Percentiles rank a stretch among this genome's conserved stretches.
These are phyloP conservation scores for Fusarium nygamai DNA, from an alignment of 2,329 filamentous ascomycete species.

Conservation along the genomic window DNA sequence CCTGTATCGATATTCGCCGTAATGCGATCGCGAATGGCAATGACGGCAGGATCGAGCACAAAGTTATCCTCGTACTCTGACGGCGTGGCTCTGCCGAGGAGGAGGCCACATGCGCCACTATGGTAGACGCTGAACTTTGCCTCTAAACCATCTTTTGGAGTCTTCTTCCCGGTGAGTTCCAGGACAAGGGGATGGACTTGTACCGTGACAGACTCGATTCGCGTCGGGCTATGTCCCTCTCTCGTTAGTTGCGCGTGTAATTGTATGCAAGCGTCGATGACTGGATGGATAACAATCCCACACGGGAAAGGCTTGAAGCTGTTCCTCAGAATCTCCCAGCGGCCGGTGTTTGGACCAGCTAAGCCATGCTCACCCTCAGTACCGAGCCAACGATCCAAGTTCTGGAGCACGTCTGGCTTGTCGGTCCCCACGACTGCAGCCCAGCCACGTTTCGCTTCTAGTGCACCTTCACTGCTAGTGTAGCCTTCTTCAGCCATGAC, in stretches of 20 bases:
- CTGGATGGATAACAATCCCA: not conserved
- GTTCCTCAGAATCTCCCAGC: not conserved
- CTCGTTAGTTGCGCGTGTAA: not conserved
- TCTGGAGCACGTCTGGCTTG: not conserved
- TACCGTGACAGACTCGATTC: not conserved
- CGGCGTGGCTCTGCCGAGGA: not conserved
- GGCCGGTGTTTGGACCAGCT: fast-evolving
- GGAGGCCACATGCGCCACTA: not conserved
- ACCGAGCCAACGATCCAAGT: not conserved
- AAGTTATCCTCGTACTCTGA: not conserved
- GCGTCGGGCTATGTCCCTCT: not conserved
- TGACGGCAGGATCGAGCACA: not conserved
- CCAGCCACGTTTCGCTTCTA: constrained; percentile 3
- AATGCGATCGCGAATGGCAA: not conserved
- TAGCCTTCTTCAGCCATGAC: constrained; percentile 1
- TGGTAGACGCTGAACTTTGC: constrained; percentile 12
- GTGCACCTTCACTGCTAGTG: not conserved
- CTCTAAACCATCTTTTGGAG: not conserved
- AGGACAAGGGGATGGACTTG: not conserved
- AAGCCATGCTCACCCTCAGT: not conserved
- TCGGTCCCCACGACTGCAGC: not conserved
- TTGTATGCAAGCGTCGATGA: not conserved
- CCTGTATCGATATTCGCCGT: not conserved
- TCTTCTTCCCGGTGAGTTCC: not conserved
- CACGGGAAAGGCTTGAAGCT: constrained; percentile 2